Conservation (phyloP, 306 rosid genomes). For the Biancaea sappan region DNA sequence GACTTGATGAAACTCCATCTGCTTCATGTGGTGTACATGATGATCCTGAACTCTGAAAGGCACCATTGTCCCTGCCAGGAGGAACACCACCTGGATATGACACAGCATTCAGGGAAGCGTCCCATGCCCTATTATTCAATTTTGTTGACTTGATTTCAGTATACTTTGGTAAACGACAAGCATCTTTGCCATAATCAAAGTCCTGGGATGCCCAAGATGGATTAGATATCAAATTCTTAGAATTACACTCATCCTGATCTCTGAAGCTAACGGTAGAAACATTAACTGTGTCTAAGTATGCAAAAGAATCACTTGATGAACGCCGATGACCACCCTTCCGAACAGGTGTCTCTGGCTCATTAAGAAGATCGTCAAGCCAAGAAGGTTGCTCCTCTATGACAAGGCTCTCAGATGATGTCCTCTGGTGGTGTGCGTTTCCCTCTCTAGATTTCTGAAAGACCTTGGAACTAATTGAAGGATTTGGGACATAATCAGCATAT, state of each 20-base stretch:
- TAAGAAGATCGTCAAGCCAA: conserved; percentile 99
- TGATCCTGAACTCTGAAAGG: conserved; percentile 66
- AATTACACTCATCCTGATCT: conserved; percentile 67
- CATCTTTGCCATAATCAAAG: conserved; percentile 77
- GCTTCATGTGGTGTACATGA: conserved; percentile 64
- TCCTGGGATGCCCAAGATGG: conserved; percentile 85
- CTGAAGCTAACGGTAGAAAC: conserved; percentile 51
- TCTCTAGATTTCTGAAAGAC: conserved; percentile 70
- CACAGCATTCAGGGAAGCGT: conserved; percentile 54
- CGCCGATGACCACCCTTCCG: conserved; percentile 96
- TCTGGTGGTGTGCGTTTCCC: conserved; percentile 77
- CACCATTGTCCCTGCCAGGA: conserved; percentile 58
- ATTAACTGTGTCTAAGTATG: conserved; percentile 67
- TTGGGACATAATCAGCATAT: conserved; percentile 73
- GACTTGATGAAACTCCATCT: conserved; percentile 59
- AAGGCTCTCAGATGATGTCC: conserved; percentile 93
- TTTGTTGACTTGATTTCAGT: conserved; percentile 61
- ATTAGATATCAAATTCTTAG: conserved; percentile 50
- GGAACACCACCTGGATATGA: conserved; percentile 52
- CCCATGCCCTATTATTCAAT: conserved; percentile 82
- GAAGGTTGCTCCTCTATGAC: conserved; percentile 95
- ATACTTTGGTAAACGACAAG: conserved; percentile 62
- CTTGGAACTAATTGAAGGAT: conserved; percentile 62
- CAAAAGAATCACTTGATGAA: conserved; percentile 97
- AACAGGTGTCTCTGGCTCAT: conserved; percentile 96